Evolutionary conservation across 2,329 filamentous ascomycete species (phyloP), one percentile per base, ranked within the genome.

Genomic region (Calycina marina): DNA sequence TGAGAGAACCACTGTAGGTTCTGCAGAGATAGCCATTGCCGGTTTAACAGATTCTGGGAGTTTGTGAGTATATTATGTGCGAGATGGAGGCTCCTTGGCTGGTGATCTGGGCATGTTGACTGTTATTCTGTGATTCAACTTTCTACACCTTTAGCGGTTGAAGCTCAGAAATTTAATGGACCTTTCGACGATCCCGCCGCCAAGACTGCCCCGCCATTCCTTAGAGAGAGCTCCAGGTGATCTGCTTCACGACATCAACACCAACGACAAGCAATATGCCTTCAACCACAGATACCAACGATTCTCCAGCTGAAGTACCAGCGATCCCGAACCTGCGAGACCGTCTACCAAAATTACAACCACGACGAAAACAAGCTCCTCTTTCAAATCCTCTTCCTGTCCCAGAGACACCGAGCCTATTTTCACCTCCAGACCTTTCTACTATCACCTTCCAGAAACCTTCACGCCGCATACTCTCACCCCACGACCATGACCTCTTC

Each of bases 401-500:
- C 28, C 86, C 86, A 38, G 64, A 69, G 44, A 93, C 86, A 16
- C 85, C 85, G 29, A 52, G 65, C 24, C 66, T 94, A 6, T 74
- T 83, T 18, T 55, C 72, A 28, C 76, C 77, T 12, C 76, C 78
- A 37, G 66, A 73, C 39, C 61, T 67, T 25, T 64, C 67, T 32
- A 63, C 59, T 28, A 62, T 76, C 50, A 58, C 56, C 4, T 92
- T 82, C 60, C 60, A 63, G 36, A 61, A 60, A 4, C 90, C 90
- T 1, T 69, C 65, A 9, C 70, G 86, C 38, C 72, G 86, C 6
- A 96, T 98, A 32, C 61, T 98, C 9, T 88, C 85, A 3, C 63
- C 64, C 2, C 62, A 69, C 30, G 90, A 98, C 45, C 86, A 93
- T 52, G 67, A 81, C 12, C 58, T 84, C 4, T 98, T 96, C 48